Percentiles rank a stretch among this genome's conserved stretches.
Conservation (phyloP, 208 protist species). For the Jaenimonas drosophilae region DNA sequence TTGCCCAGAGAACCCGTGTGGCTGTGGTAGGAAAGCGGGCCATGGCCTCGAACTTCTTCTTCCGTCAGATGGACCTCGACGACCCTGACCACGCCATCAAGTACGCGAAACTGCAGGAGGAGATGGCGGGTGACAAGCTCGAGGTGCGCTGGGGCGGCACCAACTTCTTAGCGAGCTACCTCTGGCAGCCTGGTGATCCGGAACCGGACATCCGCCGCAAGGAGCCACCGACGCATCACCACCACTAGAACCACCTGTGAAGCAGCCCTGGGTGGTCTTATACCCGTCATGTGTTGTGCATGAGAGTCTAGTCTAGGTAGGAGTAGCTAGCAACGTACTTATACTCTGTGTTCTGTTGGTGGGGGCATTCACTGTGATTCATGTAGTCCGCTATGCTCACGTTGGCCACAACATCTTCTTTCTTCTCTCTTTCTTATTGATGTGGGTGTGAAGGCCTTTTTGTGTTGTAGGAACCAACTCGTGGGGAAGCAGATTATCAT, state of each 20-base stretch:
- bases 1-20: conserved; percentile 66
- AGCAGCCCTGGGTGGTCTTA: not conserved
- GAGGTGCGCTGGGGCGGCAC: conserved; percentile 81
- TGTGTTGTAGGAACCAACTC: too few relatives aligned
- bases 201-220: conserved; percentile 82
- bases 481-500: too few relatives aligned
- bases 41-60: conserved; percentile 69
- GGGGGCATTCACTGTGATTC: not conserved
- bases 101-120: conserved; percentile 72
- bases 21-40: conserved; percentile 66
- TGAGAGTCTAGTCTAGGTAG: too few relatives aligned
- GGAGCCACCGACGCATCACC: conserved; percentile 40
- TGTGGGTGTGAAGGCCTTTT: not conserved
- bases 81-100: conserved; percentile 87
- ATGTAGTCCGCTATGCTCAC: not conserved
- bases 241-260: conserved; percentile 7
- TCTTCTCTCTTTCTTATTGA: not conserved
- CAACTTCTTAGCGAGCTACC: conserved; percentile 85
- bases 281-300: not conserved
- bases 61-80: conserved; percentile 77
- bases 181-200: conserved; percentile 83
- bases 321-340: too few relatives aligned
- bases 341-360: not conserved
- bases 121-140: conserved; percentile 77
- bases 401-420: conserved; percentile 1